These are phyloP conservation scores for Rubroshorea leprosula DNA, from an alignment of 345 rosid species.

Conservation along the genomic window DNA sequence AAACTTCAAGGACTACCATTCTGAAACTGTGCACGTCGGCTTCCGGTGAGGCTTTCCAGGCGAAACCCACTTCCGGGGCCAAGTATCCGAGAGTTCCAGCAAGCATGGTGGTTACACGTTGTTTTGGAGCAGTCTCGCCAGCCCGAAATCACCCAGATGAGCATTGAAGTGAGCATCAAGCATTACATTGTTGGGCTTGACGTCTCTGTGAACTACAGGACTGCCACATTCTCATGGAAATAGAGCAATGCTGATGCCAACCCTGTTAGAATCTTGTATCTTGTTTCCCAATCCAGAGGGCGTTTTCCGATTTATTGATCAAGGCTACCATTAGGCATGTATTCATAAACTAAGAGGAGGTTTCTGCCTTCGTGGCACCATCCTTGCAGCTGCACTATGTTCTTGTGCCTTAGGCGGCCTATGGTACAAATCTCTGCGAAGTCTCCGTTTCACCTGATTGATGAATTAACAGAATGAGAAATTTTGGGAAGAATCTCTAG, in stretches of 20 bases:
- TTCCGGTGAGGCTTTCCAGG: conserved; percentile 25
- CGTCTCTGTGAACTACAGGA: conserved; percentile 35
- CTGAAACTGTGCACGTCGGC: conserved; percentile 31
- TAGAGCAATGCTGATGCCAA: conserved; percentile 37
- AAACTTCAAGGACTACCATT: conserved; percentile 31
- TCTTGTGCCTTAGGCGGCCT: conserved; percentile 41
- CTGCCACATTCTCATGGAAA: conserved; percentile 39
- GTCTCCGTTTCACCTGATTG: conserved; percentile 30
- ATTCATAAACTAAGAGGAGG: conserved; percentile 38
- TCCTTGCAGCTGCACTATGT: conserved; percentile 39
- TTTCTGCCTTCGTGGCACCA: conserved; percentile 39
- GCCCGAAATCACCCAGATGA: conserved; percentile 30
- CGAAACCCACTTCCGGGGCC: conserved; percentile 26
- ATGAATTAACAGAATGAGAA: neutral
- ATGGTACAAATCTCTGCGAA: conserved; percentile 40
- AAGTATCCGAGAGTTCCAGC: conserved; percentile 42
- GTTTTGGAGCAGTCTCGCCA: conserved; percentile 28
- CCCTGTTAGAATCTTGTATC: conserved; percentile 29
- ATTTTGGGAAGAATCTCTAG: neutral
- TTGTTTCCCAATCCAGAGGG: conserved; percentile 27
- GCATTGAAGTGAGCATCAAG: conserved; percentile 28
- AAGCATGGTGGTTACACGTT: conserved; percentile 32
- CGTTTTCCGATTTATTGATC: conserved; percentile 33
- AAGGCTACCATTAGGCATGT: conserved; percentile 42
- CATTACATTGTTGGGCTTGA: conserved; percentile 42